phyloP scores from a whole-genome alignment of 768 basidiomycete species.

The Russula ochroleuca region DNA sequence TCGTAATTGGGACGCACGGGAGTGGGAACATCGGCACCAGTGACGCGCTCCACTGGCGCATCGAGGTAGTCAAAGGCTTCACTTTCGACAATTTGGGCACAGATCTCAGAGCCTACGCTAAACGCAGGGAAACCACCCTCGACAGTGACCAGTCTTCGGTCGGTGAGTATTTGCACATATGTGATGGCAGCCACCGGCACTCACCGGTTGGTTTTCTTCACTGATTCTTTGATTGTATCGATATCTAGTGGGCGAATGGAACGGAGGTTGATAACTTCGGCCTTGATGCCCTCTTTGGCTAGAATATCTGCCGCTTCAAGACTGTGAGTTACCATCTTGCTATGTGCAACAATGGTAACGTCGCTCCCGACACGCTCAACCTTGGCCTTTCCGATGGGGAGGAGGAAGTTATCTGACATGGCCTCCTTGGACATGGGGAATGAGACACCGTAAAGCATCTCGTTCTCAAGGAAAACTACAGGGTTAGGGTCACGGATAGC shows the following conservation, averaged over 20 bases:
- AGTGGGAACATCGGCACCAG: slow-evolving; percentile 96
- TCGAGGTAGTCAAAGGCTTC: slow-evolving; percentile 99
- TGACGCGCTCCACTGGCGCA: slow-evolving; percentile 95
- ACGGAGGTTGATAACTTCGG: slow-evolving; percentile 96
- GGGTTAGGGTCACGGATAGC: slow-evolving; percentile 99
- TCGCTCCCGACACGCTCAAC: slow-evolving; percentile 91
- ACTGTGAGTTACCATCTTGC: slow-evolving; percentile 95
- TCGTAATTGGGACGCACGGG: slow-evolving; percentile 52
- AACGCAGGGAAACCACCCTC: slow-evolving; percentile 99
- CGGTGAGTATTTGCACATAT: slow-evolving; percentile 7
- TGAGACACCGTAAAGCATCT: slow-evolving; percentile 95
- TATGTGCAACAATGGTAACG: slow-evolving; percentile 95
- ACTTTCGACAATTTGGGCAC: slow-evolving; percentile 95
- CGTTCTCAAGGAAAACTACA: slow-evolving; percentile 98
- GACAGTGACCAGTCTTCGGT: slow-evolving; percentile 74
- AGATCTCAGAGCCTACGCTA: slow-evolving; percentile 98
- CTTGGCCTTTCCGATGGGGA: slow-evolving; percentile 98
- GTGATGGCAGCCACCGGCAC: slow-evolving; percentile 28
- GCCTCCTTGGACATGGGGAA: slow-evolving; percentile 97
- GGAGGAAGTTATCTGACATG: slow-evolving; percentile 89
- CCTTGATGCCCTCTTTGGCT: slow-evolving; percentile 95
- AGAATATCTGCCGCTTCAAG: slow-evolving; percentile 91
- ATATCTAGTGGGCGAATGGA: slow-evolving; percentile 96
- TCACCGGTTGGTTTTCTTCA: slow-evolving; percentile 97
- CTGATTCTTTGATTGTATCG: slow-evolving; percentile 91